Evolutionary conservation across 805 yeast species (phyloP), one percentile per base, ranked within the genome.

Genomic region (Myxozyma udenii): DNA sequence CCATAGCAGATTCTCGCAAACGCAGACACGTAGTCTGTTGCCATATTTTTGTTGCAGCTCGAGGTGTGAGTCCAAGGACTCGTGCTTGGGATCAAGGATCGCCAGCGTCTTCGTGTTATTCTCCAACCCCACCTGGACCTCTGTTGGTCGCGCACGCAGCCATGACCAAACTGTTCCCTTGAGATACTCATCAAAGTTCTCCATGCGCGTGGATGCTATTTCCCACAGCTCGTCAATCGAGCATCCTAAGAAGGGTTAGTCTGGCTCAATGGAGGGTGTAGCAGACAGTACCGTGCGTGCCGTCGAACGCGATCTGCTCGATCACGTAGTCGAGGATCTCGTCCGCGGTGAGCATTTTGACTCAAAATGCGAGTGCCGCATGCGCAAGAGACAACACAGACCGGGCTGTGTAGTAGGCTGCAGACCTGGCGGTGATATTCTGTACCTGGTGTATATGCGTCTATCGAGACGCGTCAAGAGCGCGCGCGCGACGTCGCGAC

Each of bases 1-100:
- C 73, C 74, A 72, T 38, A 68, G 70, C 25, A 62, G 50, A 14
- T 67, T 67, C 32, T 66, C 70, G 11, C 63, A 58, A 5, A 69
- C 72, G 28, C 43, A 57, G 12, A 67, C 53, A 9, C 51, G 59
- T 11, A 60, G 48, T 9, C 47, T 33, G 11, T 48, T 16, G 40
- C 51, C 58, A 36, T 59, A 53, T 28, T 53, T 48, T 30, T 37
- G 46, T 12, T 26, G 18, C 16, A 63, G 41, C n/a, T 44, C 46
- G 4, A 26, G 14, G 4, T 51, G 42, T 11, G 60, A 59, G 6
- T 26, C 19, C n/a, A 53, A 22, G 21, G 55, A 52, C 24, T 48
- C 57, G 4, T 18, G 19, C 5, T 48, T 14, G 5, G 37, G 28
- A 30, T 45, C 45, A 23, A 46, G 41, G 3, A 23, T n/a, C 6